Conservation (phyloP, 2,329 filamentous ascomycete species). For the Hymenoscyphus occultus region DNA sequence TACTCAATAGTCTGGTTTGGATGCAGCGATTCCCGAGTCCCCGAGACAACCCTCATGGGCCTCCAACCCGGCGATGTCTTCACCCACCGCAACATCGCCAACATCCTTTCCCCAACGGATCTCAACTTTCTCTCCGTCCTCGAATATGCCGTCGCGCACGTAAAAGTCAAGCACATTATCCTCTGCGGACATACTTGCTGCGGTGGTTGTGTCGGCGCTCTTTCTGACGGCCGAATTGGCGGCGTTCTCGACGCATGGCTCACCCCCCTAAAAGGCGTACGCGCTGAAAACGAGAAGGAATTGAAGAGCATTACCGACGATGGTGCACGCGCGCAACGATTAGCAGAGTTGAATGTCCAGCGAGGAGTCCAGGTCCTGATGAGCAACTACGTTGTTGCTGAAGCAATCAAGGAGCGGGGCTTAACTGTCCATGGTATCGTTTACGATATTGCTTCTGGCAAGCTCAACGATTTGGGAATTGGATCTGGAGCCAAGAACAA, state of each 20-base stretch:
- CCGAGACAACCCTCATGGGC: constrained; percentile 77
- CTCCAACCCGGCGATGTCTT: constrained; percentile 82
- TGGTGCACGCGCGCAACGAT: constrained; percentile 52
- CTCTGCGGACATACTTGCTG: constrained; percentile 68
- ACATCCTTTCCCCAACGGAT: constrained; percentile 73
- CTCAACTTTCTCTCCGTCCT: constrained; percentile 73
- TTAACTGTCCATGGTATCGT: constrained; percentile 75
- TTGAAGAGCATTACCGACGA: constrained; percentile 53
- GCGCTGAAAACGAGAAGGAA: constrained; percentile 50
- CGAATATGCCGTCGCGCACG: constrained; percentile 71
- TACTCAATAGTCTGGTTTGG: constrained; percentile 69
- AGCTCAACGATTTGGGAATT: constrained; percentile 47
- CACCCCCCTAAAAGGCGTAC: constrained; percentile 47
- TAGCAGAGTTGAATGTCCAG: constrained; percentile 76
- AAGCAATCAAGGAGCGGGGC: constrained; percentile 67
- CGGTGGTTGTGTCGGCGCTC: constrained; percentile 62
- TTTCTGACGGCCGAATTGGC: constrained; percentile 46
- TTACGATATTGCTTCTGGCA: constrained; percentile 59
- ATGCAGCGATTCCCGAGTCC: constrained; percentile 81
- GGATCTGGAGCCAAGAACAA: constrained; percentile 34
- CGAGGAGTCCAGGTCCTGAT: constrained; percentile 64
- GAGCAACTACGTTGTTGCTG: constrained; percentile 65
- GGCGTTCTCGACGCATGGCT: constrained; percentile 56
- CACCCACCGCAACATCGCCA: constrained; percentile 88
- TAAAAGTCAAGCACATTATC: constrained; percentile 69